Base-by-base conservation (phyloP, 805 yeast genomes). In the Suhomyces emberorum region DNA sequence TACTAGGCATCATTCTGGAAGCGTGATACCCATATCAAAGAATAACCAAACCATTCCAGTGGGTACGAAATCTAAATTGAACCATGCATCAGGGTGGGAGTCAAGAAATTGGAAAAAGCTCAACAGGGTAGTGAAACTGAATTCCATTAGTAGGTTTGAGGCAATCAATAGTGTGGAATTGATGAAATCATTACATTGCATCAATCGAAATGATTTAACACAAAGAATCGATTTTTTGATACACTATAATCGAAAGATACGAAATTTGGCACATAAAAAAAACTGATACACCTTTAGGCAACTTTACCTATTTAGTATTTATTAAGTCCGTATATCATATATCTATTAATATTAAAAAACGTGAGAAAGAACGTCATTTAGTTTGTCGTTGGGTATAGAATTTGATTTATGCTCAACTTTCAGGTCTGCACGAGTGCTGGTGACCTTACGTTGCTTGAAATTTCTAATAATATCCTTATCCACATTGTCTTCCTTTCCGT, bases 361-460 rank as follows among this genome's bases (percentile, higher is more conserved):
- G 38, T 66, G 74, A 11, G 73, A 70, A 38, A 81, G 63, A 18
- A 81, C 81, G n/a, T 56, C 54, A 45, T 64, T 53, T 44, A 74
- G 49, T 48, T 70, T 70, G 17, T 60, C 63, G 29, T 61, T 50
- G 17, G 59, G 71, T 48, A 57, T 63, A 12, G 66, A 58, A 17
- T 61, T 57, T 25, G 58, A 58, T 44, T 78, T 77, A 28, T 72
- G 63, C 16, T 61, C 55, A 1, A 62, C 57, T 12, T 70, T 65
- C 8, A 86, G 88, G 41, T 73, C 77, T 0, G 87, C 82, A 48
- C 95, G 73, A 11, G 73, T 73, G 7, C 87, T 77, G 9, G 79
- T 65, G 12, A 84, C 82, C 23, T 72, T 72, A 44, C 88, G 54
- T 59, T 89, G 98, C 40, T 73, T 75, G 57, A 88, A 88, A 14